Evolutionary conservation across 176 grass and related monocot genomes (phyloP), one percentile per base, ranked within the genome.

Genomic region (Lolium rigidum): DNA sequence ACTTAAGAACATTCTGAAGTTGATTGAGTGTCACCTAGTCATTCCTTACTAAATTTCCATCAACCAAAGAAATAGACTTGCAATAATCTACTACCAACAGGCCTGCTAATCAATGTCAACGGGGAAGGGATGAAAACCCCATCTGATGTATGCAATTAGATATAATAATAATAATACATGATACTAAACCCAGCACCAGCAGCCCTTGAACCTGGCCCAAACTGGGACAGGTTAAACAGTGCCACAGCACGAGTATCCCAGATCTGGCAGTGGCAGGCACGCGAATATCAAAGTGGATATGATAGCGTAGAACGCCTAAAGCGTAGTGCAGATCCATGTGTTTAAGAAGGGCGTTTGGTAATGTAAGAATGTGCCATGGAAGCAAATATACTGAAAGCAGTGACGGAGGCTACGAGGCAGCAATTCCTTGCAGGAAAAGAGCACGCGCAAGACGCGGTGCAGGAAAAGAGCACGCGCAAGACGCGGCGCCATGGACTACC

Each of bases 261-360:
- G 10, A 62, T 62, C 2, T 62, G n/a, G 59, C 59, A 62, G 59
- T 57, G 55, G 52, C 3, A 55, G 4, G 17, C 55, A 62, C n/a
- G 21, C 7, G 21, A 24, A 62, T 46, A 74, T 28, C 15, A 58
- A 61, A 47, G 67, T 74, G 10, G 28, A 62, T 24, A 9, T 39
- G 20, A 7, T 52, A 50, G 17, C 4, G 54, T 7, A 20, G 6
- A 56, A 56, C 17, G 54, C 54, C 54, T 56, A 56, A 18, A 54
- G 15, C 15, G 35, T 16, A 81, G 60, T 66, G 61, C 59, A 81
- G 60, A 20, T 47, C 17, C 79, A 15, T 54, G 79, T 38, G 62
- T 50, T 70, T 71, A 25, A 28, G n/a, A 43, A 71, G 20, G 14
- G 31, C 77, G 59, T 10, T 46, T 62, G 6, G n/a, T 9, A 5